Conservation (phyloP, 306 rosid species). For the Elaeagnus macrophylla region DNA sequence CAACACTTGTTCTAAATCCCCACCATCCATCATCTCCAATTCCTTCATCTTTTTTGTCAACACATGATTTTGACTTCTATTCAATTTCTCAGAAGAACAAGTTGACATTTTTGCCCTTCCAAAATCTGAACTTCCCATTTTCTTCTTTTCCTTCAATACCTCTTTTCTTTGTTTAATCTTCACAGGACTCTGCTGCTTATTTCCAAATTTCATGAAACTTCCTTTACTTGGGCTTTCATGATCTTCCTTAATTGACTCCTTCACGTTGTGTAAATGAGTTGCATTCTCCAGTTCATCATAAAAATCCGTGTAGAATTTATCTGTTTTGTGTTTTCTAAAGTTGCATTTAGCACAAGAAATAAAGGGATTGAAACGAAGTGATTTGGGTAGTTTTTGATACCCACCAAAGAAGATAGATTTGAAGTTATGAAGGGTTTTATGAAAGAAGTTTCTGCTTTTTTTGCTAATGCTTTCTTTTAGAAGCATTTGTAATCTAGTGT, state of each 20-base stretch:
- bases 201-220: conserved; percentile 20
- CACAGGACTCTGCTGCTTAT: conserved; percentile 20
- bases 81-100: conserved; percentile 15
- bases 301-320: conserved; percentile 47
- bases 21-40: conserved; percentile 58
- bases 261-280: conserved; percentile 32
- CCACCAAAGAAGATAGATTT: conserved; percentile 46
- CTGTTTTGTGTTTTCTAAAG: conserved; percentile 30
- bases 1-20: conserved; percentile 68
- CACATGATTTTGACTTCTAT: conserved; percentile 16
- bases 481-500: conserved; percentile 50
- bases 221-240: conserved; percentile 17
- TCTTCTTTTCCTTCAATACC: conserved; percentile 33
- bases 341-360: conserved; percentile 33
- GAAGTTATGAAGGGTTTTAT: conserved; percentile 42
- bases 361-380: conserved; percentile 42
- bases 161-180: conserved; percentile 27
- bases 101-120: conserved; percentile 30
- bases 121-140: conserved; percentile 17
- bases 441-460: conserved; percentile 30
- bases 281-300: conserved; percentile 52
- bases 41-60: conserved; percentile 73
- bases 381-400: conserved; percentile 55
- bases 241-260: conserved; percentile 26
- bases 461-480: conserved; percentile 25